Conservation (phyloP, 352 stramenopile genomes). For the Globisporangium megalacanthum region DNA sequence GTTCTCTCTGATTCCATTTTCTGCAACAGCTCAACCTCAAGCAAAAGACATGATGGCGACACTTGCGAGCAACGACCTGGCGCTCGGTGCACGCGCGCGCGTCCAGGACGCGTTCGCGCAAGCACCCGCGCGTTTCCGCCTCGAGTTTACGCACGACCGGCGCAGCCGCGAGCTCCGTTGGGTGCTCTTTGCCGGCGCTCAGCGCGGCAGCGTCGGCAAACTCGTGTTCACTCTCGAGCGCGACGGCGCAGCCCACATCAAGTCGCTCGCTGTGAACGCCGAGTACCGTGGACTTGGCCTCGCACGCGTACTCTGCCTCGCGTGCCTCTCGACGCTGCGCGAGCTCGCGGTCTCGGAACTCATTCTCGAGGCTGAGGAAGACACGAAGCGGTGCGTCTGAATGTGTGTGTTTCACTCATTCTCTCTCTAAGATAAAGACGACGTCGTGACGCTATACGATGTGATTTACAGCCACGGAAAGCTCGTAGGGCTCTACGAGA, state of each 20-base stretch:
- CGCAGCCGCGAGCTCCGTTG: conserved; percentile 73
- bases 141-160: conserved; percentile 66
- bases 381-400: conserved; percentile 32
- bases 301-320: conserved; percentile 72
- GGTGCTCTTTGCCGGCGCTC: conserved; percentile 69
- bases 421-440: too few relatives aligned
- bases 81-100: conserved; percentile 26
- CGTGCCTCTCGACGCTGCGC: conserved; percentile 55
- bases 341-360: conserved; percentile 49
- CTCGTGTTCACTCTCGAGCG: conserved; percentile 78
- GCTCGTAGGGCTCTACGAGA: conserved; percentile 65
- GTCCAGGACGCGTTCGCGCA: conserved; percentile 40
- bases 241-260: conserved; percentile 54
- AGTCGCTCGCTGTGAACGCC: conserved; percentile 64
- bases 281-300: conserved; percentile 68
- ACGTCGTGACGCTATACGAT: neutral
- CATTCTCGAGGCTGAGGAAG: conserved; percentile 61
- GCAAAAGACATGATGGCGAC: neutral
- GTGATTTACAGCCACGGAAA: conserved; percentile 27
- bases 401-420: too few relatives aligned
- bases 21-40: neutral
- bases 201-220: conserved; percentile 66
- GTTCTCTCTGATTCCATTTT: too few relatives aligned
- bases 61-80: neutral
- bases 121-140: conserved; percentile 45